Conservation (phyloP, 345 rosid species). For the Sonneratia caseolaris region DNA sequence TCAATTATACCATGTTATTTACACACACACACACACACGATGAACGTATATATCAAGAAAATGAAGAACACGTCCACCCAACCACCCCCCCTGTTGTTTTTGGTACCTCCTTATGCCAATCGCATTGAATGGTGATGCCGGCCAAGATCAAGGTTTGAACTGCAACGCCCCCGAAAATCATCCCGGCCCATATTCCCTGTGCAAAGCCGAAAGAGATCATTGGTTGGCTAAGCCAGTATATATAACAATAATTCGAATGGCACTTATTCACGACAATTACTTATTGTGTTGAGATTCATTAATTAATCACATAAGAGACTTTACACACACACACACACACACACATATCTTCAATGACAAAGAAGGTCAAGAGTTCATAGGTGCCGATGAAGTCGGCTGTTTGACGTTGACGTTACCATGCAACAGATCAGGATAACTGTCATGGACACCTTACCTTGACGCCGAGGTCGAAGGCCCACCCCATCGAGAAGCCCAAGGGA, state of each 20-base stretch:
- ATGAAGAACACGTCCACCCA: neutral
- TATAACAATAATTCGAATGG: too few species aligned
- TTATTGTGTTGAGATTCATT: too few species aligned
- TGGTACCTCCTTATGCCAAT: constrained; percentile 19
- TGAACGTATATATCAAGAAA: neutral
- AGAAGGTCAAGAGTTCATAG: too few species aligned
- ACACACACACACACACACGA: too few species aligned
- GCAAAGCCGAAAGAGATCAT: neutral
- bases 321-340: too few species aligned
- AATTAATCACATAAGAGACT: too few species aligned
- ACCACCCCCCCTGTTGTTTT: too few species aligned
- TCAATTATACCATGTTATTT: neutral
- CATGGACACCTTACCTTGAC: constrained; percentile 47
- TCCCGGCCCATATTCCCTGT: constrained; percentile 22
- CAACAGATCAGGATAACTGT: too few species aligned
- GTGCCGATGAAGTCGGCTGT: too few species aligned
- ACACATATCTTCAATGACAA: too few species aligned
- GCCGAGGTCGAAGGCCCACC: constrained; percentile 69
- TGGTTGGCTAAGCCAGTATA: too few species aligned
- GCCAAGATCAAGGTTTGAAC: constrained; percentile 12
- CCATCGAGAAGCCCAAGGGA: constrained; percentile 80
- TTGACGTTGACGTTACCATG: too few species aligned
- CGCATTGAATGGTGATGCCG: constrained; percentile 12
- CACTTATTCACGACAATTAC: neutral
- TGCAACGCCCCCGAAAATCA: constrained; percentile 20